Conservation (phyloP, 2,329 filamentous ascomycete species). For the Penicillium hordei region DNA sequence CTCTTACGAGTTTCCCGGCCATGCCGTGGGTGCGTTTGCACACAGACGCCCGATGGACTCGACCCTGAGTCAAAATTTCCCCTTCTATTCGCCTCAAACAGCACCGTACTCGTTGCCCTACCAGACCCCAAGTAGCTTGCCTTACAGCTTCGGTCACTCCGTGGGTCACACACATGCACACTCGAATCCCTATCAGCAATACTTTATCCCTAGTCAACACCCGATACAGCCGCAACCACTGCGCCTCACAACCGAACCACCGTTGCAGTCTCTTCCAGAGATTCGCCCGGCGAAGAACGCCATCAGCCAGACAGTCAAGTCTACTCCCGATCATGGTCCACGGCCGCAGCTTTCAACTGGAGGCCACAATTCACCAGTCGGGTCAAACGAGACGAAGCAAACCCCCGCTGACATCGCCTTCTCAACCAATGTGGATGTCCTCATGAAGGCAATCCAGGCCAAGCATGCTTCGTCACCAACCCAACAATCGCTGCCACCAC, state of each 20-base stretch:
- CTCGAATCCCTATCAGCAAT: slow-evolving; percentile 36
- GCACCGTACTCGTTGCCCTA: slow-evolving; percentile 40
- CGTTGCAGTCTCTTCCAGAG: slow-evolving; percentile 39
- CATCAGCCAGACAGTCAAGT: slow-evolving; percentile 30
- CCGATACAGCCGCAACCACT: slow-evolving; percentile 27
- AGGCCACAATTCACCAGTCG: not conserved
- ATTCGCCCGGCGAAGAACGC: slow-evolving; percentile 41
- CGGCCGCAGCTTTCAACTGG: not conserved
- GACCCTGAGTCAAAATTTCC: slow-evolving; percentile 33
- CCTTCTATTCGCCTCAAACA: slow-evolving; percentile 40
- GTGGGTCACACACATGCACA: slow-evolving; percentile 32
- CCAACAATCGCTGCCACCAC: slow-evolving; percentile 36
- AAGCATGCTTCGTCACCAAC: slow-evolving; percentile 47
- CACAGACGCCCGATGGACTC: slow-evolving; percentile 42
- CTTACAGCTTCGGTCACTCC: slow-evolving; percentile 37
- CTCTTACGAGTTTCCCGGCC: slow-evolving; percentile 41
- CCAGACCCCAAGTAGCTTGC: slow-evolving; percentile 31
- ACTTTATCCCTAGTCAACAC: slow-evolving; percentile 35
- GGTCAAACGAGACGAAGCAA: slow-evolving; percentile 1
- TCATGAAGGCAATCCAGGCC: slow-evolving; percentile 85
- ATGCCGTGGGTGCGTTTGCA: slow-evolving; percentile 37
- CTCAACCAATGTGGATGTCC: slow-evolving; percentile 77
- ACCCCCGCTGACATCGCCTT: slow-evolving; percentile 58
- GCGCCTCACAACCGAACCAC: slow-evolving; percentile 33
- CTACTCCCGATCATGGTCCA: slow-evolving; percentile 11